These are phyloP conservation scores for Acephala macrosclerotiorum DNA, from an alignment of 2,329 filamentous ascomycete species.

Conservation along the genomic window DNA sequence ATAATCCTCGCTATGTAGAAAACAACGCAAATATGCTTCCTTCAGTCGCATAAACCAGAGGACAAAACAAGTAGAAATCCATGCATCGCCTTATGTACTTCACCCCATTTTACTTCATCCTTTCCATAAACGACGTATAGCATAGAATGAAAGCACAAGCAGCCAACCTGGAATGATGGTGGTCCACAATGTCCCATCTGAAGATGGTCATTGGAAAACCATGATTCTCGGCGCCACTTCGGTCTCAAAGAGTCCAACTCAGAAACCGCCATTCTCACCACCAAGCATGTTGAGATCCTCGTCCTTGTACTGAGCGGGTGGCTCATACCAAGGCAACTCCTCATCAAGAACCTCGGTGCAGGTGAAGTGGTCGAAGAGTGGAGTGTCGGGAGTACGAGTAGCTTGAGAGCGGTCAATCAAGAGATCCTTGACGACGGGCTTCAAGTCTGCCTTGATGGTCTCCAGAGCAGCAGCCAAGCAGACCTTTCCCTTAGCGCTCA, in stretches of 20 bases:
- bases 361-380: conserved; percentile 57
- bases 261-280: neutral
- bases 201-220: neutral
- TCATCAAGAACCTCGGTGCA: conserved; percentile 63
- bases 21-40: neutral
- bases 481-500: conserved; percentile 31
- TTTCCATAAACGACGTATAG: neutral
- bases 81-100: neutral
- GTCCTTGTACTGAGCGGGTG: neutral
- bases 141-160: neutral
- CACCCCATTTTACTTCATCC: neutral
- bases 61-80: neutral
- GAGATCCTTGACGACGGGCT: conserved; percentile 29
- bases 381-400: conserved; percentile 7
- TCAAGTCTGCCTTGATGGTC: conserved; percentile 30
- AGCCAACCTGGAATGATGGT: neutral
- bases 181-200: neutral
- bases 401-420: conserved; percentile 28
- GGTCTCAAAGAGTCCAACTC: neutral
- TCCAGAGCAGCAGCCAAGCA: conserved; percentile 24
- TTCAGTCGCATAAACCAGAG: neutral
- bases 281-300: neutral
- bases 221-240: neutral
- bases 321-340: conserved; percentile 64
- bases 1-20: neutral